Conservation (phyloP, 176 grass and related monocot species). For the Neostapfia colusana region DNA sequence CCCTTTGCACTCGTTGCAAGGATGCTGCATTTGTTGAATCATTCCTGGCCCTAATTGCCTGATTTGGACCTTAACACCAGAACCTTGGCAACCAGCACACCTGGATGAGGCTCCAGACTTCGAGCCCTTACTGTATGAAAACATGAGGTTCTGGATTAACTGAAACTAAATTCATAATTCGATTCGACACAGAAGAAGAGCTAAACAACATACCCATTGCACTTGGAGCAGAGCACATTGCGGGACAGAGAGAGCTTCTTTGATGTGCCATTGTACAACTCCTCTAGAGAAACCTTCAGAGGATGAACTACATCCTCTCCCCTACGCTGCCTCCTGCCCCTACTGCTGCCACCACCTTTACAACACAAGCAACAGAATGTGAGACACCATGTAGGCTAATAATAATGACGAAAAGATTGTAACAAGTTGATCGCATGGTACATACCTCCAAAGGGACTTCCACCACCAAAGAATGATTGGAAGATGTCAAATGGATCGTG, state of each 20-base stretch:
- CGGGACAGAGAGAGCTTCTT: conserved; percentile 84
- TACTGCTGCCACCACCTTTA: conserved; percentile 67
- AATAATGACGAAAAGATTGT: neutral
- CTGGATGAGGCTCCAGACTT: conserved; percentile 73
- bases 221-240: conserved; percentile 76
- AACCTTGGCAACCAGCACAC: conserved; percentile 65
- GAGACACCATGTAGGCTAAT: neutral
- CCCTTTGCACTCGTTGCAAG: conserved; percentile 81
- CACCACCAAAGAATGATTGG: conserved; percentile 71
- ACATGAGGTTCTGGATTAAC: neutral
- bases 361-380: neutral
- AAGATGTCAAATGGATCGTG: conserved; percentile 94
- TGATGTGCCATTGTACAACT: conserved; percentile 78
- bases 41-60: conserved; percentile 75
- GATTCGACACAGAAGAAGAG: neutral
- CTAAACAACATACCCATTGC: conserved; percentile 52
- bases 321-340: conserved; percentile 70
- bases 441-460: conserved; percentile 73
- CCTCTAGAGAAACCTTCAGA: conserved; percentile 76
- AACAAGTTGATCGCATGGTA: neutral
- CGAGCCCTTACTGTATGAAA: conserved; percentile 65
- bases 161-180: neutral
- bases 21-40: conserved; percentile 91
- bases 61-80: conserved; percentile 70
- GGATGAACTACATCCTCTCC: conserved; percentile 89